Base-by-base conservation (phyloP, 1,284 basidiomycete species). In the Ustilago cynodontis region DNA sequence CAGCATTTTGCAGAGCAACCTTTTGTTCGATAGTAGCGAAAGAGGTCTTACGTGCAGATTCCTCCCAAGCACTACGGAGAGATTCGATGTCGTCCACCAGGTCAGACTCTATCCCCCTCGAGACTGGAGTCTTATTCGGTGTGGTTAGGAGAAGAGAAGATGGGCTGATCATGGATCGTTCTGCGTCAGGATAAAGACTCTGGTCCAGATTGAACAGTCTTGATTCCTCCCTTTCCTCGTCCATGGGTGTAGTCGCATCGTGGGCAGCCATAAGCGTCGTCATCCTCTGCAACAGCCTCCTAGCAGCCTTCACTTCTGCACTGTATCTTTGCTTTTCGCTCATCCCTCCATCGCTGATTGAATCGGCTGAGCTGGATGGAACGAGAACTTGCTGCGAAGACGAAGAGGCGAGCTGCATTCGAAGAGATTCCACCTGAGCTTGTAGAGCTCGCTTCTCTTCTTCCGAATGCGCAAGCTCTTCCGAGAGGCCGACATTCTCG, bases 31-130 rank as follows among this genome's bases (percentile, higher is more conserved):
- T 51, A 11, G 45, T n/a, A 7, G 53, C 28, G 29, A 73, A 77
- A 1, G 39, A 8, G 0, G 63, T 13, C 22, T 41, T 54, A 1
- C 43, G 56, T 9, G 55, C 41, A 9, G 47, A 41, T 7, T 72
- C 58, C 28, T 70, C 64, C 59, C 61, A 64, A 3, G n/a, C 61
- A 0, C 8, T 6, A 6, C 58, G 55, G 1, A 71, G 31, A 1
- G 39, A 18, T 24, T 56, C 64, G 28, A 77, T 45, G 24, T 77
- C 75, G 43, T 77, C 75, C 22, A 77, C 16, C 9, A 77, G 43
- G 26, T 77, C 75, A 2, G 45, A 22, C 2, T 53, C 58, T 43
- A 71, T 70, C 0, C 28, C 7, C 5, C 70, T 29, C 13, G 37
- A 26, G 0, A 72, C 56, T 2, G 22, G 41, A n/a, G 37, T 52